These are phyloP conservation scores for Fraxinus velutina DNA, from an alignment of 305 asterid genomes.

Conservation along the genomic window DNA sequence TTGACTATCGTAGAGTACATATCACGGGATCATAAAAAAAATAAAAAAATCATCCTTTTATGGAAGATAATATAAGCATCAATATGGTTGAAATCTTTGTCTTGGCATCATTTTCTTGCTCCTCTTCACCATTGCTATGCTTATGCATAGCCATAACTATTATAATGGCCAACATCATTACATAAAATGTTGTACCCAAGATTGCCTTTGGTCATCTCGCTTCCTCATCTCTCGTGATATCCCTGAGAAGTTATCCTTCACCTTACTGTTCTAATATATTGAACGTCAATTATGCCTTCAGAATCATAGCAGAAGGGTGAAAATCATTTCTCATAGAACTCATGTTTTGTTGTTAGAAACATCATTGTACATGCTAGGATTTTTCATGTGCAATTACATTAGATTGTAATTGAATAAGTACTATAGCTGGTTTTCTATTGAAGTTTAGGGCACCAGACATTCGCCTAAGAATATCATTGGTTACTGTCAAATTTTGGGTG, in stretches of 20 bases:
- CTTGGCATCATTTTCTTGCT: neutral
- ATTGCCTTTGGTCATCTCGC: neutral
- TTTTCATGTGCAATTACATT: neutral
- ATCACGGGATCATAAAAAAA: neutral
- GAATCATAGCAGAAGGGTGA: neutral
- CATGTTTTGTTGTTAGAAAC: neutral
- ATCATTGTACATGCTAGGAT: neutral
- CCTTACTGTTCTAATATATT: neutral
- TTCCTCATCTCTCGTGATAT: neutral
- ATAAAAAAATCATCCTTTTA: neutral
- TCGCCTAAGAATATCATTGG: neutral
- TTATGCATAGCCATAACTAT: neutral
- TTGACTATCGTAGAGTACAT: neutral
- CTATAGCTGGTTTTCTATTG: neutral
- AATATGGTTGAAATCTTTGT: neutral
- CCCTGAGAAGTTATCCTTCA: neutral
- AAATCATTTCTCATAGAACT: neutral
- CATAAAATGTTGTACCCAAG: neutral
- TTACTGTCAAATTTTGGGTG: neutral
- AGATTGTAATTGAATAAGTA: neutral
- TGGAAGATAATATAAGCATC: neutral
- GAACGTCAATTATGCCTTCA: neutral
- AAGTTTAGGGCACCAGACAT: neutral
- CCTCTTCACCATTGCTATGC: neutral
- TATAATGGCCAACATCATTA: neutral